Evolutionary conservation across 2,329 filamentous ascomycete species (phyloP).

Genomic region (Cadophora sp.): DNA sequence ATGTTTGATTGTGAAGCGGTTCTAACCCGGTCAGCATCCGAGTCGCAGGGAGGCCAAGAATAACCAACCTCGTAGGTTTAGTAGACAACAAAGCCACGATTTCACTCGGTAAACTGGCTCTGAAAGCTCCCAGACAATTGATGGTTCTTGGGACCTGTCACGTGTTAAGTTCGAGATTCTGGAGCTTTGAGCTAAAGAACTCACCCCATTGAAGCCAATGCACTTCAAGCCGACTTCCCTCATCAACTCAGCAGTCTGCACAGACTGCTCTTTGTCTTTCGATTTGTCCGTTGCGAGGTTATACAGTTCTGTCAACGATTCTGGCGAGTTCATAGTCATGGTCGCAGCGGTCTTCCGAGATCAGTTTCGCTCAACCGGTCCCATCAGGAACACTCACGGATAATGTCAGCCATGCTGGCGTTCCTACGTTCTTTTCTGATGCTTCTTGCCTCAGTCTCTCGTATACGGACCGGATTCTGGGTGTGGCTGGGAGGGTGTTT

Average conservation of each 20-base stretch:
- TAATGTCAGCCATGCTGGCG: constrained; percentile 70
- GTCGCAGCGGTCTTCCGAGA: constrained; percentile 72
- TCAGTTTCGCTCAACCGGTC: constrained; percentile 21
- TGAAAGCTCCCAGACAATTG: constrained; percentile 80
- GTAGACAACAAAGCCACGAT: constrained; percentile 62
- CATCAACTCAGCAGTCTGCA: constrained; percentile 67
- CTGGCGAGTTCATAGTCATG: constrained; percentile 86
- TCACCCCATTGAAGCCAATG: constrained; percentile 75
- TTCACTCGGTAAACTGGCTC: constrained; percentile 63
- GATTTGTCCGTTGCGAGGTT: constrained; percentile 37
- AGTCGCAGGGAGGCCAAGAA: neutral
- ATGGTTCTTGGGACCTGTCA: constrained; percentile 75
- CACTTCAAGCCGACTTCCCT: constrained; percentile 79
- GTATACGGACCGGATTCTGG: constrained; percentile 69
- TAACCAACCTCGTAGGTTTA: constrained; percentile 55
- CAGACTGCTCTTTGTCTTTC: constrained; percentile 36
- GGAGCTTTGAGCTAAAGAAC: constrained; percentile 45
- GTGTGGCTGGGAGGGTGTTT: constrained; percentile 68
- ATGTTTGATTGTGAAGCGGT: constrained; percentile 55
- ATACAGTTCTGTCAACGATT: constrained; percentile 67
- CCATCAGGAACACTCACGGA: constrained; percentile 54
- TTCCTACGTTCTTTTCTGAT: constrained; percentile 64
- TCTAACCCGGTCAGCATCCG: constrained; percentile 16
- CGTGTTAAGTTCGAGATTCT: constrained; percentile 58
- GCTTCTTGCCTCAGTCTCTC: constrained; percentile 69